A percentile compares a stretch with the other conserved stretches of the same genome.
Conservation (phyloP, 2,329 filamentous ascomycete species). For the Didymella arachidicola region DNA sequence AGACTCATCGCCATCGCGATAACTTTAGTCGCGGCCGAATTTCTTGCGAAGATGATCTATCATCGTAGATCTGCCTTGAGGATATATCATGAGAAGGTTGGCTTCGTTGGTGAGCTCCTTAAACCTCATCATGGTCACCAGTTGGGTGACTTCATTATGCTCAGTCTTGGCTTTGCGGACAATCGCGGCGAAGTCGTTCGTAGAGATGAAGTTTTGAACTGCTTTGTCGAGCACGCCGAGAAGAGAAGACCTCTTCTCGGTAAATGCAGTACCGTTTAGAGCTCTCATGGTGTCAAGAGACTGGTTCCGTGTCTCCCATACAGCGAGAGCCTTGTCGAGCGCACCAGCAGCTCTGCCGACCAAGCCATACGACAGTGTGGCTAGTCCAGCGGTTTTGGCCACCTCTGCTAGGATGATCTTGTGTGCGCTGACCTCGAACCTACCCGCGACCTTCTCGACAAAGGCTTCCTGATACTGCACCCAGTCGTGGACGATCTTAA, state of each 20-base stretch:
- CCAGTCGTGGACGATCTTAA: background rate
- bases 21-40: background rate
- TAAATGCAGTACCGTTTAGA: background rate
- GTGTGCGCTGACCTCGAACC: background rate
- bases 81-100: background rate
- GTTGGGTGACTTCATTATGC: background rate
- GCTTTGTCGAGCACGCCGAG: background rate
- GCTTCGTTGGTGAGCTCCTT: background rate
- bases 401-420: background rate
- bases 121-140: background rate
- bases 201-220: background rate
- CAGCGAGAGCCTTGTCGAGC: background rate
- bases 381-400: background rate
- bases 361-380: background rate
- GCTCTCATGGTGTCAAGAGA: background rate
- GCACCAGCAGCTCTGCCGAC: background rate
- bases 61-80: background rate
- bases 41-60: background rate
- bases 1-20: background rate
- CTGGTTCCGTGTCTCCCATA: background rate
- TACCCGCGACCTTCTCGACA: background rate
- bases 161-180: background rate
- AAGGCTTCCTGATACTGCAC: background rate
- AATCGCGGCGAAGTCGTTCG: background rate
- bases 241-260: background rate